Percentiles rank a stretch among this genome's conserved stretches.
Conservation (phyloP, 31 red algal genomes). For the Endocladia muricata region DNA sequence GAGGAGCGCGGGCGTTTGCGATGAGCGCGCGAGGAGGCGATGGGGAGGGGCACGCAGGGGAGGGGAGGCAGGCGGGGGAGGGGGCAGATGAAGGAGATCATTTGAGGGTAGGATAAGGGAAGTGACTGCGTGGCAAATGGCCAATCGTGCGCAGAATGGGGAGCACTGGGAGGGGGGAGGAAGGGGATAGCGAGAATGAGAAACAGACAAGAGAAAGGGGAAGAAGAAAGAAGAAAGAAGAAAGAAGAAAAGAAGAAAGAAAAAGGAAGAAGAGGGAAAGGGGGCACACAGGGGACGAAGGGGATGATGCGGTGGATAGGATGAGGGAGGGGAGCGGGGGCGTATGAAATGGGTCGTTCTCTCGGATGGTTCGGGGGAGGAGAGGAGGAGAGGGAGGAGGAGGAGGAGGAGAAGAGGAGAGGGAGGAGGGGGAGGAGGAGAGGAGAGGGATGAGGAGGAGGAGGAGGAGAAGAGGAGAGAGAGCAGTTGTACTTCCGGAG, state of each 20-base stretch:
- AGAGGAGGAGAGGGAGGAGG: background rate
- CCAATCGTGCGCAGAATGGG: background rate
- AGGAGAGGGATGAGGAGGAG: background rate
- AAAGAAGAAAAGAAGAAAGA: too few species aligned
- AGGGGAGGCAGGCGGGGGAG: background rate
- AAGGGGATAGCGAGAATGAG: background rate
- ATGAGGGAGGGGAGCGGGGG: background rate
- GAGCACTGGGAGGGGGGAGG: background rate
- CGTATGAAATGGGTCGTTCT: background rate
- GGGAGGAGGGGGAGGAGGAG: background rate
- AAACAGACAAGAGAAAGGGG: background rate
- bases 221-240: too few species aligned
- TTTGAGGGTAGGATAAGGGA: background rate
- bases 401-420: background rate
- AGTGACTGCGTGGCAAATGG: background rate
- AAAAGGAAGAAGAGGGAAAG: background rate
- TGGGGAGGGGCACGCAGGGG: background rate
- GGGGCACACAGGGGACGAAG: background rate
- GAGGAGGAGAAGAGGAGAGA: background rate
- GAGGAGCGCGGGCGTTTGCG: background rate
- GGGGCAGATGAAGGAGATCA: background rate
- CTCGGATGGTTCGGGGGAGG: background rate
- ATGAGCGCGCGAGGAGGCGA: background rate
- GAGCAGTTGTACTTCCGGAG: too few species aligned
- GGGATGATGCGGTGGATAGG: background rate